These are phyloP conservation scores for Lentinus brumalis DNA, from an alignment of 768 basidiomycete species.

Conservation along the genomic window DNA sequence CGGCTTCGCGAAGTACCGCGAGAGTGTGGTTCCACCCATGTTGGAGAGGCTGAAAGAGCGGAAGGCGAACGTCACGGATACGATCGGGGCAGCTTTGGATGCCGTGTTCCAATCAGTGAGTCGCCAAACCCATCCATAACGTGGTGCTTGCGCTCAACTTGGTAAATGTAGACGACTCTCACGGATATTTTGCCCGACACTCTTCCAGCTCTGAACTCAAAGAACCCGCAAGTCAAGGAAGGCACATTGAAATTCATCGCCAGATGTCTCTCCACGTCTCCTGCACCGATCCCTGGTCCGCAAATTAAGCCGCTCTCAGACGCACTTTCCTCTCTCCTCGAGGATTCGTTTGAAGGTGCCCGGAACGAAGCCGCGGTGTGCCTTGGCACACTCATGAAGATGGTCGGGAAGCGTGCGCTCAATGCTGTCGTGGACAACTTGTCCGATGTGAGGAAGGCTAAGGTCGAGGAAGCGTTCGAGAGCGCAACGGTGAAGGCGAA, in stretches of 20 bases:
- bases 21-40: slow-evolving; percentile 72
- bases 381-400: slow-evolving; percentile 92
- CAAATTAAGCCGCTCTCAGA: slow-evolving; percentile 87
- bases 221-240: slow-evolving; percentile 97
- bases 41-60: slow-evolving; percentile 92
- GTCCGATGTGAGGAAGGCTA: slow-evolving; percentile 84
- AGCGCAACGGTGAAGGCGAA: slow-evolving; percentile 93
- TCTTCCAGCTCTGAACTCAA: slow-evolving; percentile 73
- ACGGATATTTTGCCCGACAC: slow-evolving; percentile 84
- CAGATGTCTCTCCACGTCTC: slow-evolving; percentile 73
- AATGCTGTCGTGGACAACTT: slow-evolving; percentile 85
- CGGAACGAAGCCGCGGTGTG: slow-evolving; percentile 87
- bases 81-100: slow-evolving; percentile 85
- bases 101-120: slow-evolving; percentile 83
- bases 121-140: slow-evolving; percentile 13
- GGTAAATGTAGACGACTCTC: slow-evolving; percentile 61
- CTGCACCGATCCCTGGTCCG: slow-evolving; percentile 63
- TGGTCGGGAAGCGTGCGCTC: slow-evolving; percentile 91
- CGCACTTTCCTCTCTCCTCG: slow-evolving; percentile 69
- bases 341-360: slow-evolving; percentile 88
- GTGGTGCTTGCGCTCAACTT: slow-evolving; percentile 12
- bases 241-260: slow-evolving; percentile 86
- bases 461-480: slow-evolving; percentile 93
- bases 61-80: slow-evolving; percentile 87
- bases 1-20: slow-evolving; percentile 74